Evolutionary conservation across 2,329 filamentous ascomycete genomes (phyloP).

Genomic region (Sclerotinia glacialis): DNA sequence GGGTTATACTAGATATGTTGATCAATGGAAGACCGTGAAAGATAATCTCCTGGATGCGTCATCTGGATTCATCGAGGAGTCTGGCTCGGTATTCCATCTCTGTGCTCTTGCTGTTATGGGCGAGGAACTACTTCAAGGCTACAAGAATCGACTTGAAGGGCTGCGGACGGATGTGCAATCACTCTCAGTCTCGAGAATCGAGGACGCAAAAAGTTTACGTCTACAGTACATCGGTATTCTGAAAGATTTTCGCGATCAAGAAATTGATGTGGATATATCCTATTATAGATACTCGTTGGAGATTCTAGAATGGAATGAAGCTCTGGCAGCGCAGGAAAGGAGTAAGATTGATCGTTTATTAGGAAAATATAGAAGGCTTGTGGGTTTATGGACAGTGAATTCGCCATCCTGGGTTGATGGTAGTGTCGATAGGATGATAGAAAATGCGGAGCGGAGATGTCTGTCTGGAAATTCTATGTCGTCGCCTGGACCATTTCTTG

Average conservation of each 20-base stretch:
- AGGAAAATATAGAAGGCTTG: slow-evolving; percentile 19
- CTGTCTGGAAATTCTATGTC: neutral
- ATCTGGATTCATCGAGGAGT: slow-evolving; percentile 20
- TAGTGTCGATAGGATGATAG: slow-evolving; percentile 14
- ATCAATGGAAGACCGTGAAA: slow-evolving; percentile 28
- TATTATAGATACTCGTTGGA: slow-evolving; percentile 30
- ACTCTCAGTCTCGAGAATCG: neutral
- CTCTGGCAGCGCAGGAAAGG: slow-evolving; percentile 14
- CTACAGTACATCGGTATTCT: slow-evolving; percentile 27
- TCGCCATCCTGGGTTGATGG: slow-evolving; percentile 10
- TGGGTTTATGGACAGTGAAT: slow-evolving; percentile 7
- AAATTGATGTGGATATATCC: slow-evolving; percentile 23
- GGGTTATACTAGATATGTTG: slow-evolving; percentile 20
- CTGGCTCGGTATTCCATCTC: slow-evolving; percentile 27
- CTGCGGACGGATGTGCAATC: neutral
- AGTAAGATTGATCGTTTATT: slow-evolving; percentile 9
- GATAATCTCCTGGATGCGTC: slow-evolving; percentile 22
- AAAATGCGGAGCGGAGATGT: neutral
- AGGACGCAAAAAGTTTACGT: slow-evolving; percentile 14
- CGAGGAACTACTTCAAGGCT: slow-evolving; percentile 26
- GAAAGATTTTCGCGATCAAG: slow-evolving; percentile 25
- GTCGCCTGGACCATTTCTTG: neutral
- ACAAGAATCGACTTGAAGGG: slow-evolving; percentile 14
- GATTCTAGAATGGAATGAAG: slow-evolving; percentile 25
- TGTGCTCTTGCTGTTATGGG: slow-evolving; percentile 28